Base-by-base conservation (phyloP, 2,329 filamentous ascomycete genomes). In the Amauroascus verrucosus region DNA sequence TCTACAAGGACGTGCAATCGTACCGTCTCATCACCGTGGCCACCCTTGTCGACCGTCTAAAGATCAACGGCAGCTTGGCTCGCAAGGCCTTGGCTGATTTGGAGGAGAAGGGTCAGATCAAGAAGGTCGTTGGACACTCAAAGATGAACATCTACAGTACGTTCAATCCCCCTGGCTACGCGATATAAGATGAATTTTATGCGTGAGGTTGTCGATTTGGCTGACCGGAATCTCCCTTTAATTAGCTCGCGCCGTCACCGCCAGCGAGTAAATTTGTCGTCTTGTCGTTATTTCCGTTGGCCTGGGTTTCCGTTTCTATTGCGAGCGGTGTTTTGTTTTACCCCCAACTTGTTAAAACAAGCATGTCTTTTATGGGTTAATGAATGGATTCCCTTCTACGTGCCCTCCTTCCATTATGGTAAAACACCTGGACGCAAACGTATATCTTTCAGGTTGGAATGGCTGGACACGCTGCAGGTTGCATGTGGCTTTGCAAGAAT, bases 1-100 rank as follows among this genome's bases (percentile, higher is more conserved):
- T 98, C 76, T 86, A 95, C 83, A 98, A 98, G 83, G 93, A 98
- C 83, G 94, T 98, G 69, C 93, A 97, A 78, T 96, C 93, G 62
- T 98, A 97, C 86, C 89, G 93, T 72, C 89, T 98, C 75, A 89
- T 98, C 79, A 97, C 93, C 72, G 86, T 97, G 70, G 90, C 93
- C 70, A 91, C 88, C 68, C 89, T 98, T 70, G 93, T 98, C 83
- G 93, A 98, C 79, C 85, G 93, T 77, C 84, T 98, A 77, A 98
- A 98, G 89, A 94, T 98, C 82, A 98, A 98, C 81, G 94, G 93
- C 72, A 95, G 88, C 67, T 80, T 98, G 71, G 93, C 93, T 65
- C 85, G 93, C 71, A 79, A 82, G 78, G 91, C 88, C 76, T 80
- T 97, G 64, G 79, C 79, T 72, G 91, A 97, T 72, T 82, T 97